Conservation (phyloP, 176 grass and related monocot genomes). For the Otatea glauca region DNA sequence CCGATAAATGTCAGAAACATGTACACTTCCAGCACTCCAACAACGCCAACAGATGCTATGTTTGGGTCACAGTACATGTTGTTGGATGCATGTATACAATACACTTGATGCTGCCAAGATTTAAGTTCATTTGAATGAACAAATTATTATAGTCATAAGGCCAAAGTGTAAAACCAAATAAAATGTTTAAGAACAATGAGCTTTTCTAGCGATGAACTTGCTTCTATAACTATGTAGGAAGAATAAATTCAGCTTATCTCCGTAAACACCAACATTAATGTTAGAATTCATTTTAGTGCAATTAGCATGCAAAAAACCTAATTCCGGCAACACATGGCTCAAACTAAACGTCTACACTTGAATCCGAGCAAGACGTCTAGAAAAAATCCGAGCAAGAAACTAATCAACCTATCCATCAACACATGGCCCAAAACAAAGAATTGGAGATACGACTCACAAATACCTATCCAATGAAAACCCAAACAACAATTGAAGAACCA, state of each 20-base stretch:
- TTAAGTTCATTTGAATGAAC: conserved; percentile 32
- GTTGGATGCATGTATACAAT: neutral
- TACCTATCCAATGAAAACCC: neutral
- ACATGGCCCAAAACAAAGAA: conserved; percentile 3
- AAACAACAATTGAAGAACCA: conserved; percentile 2
- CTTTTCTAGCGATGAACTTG: neutral
- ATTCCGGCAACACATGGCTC: neutral
- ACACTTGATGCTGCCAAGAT: neutral
- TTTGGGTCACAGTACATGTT: conserved; percentile 10
- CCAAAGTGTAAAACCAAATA: conserved; percentile 18
- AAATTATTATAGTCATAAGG: neutral
- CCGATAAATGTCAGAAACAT: neutral
- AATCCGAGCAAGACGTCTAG: neutral
- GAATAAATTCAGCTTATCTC: conserved; percentile 17
- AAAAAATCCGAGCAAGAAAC: conserved; percentile 4
- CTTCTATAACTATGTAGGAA: conserved; percentile 2
- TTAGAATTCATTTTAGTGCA: neutral
- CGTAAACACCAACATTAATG: neutral
- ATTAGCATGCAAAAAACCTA: neutral
- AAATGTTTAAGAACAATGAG: conserved; percentile 24
- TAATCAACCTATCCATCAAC: neutral
- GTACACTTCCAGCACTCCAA: neutral
- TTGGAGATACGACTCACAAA: neutral
- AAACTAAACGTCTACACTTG: neutral
- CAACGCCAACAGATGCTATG: neutral